Percentiles rank a stretch among this genome's conserved stretches.
Evolutionary conservation across 495 filamentous ascomycete species (phyloP).

Genomic region (Hyaloscypha finlandica): DNA sequence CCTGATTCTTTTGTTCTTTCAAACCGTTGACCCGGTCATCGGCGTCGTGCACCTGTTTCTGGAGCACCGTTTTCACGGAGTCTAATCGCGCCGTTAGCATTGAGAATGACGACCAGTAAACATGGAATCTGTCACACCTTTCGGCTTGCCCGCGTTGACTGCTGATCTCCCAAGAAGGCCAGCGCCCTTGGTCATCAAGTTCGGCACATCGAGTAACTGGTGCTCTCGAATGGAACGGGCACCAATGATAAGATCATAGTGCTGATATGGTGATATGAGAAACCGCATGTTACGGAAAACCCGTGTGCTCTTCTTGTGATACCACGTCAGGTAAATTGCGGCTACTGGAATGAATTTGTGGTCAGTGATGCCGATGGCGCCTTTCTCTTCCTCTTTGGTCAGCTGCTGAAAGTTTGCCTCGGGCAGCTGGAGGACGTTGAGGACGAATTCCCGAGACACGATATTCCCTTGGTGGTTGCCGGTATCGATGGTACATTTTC

Average conservation of each 20-base stretch:
- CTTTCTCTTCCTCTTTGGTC: constrained; percentile 1
- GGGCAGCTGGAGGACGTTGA: neutral
- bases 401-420: neutral
- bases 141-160: too few species aligned
- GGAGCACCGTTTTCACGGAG: too few species aligned
- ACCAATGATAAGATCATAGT: constrained; percentile 3
- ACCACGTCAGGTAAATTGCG: neutral
- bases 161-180: too few species aligned
- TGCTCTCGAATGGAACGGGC: constrained; percentile 1
- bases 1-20: too few species aligned
- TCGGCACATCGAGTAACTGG: too few species aligned
- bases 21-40: too few species aligned
- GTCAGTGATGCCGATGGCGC: neutral
- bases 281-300: constrained; percentile 1
- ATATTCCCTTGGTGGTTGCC: constrained; percentile 1
- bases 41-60: too few species aligned
- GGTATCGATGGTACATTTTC: constrained; percentile 2
- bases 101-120: too few species aligned
- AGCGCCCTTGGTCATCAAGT: too few species aligned
- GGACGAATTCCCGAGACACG: neutral
- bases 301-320: constrained; percentile 2
- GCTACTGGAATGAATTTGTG: neutral
- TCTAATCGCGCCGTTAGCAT: too few species aligned
- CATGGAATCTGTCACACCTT: too few species aligned
- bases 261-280: neutral